Base-by-base conservation (phyloP, 2,329 filamentous ascomycete species). In the Plenodomus biglobosus region DNA sequence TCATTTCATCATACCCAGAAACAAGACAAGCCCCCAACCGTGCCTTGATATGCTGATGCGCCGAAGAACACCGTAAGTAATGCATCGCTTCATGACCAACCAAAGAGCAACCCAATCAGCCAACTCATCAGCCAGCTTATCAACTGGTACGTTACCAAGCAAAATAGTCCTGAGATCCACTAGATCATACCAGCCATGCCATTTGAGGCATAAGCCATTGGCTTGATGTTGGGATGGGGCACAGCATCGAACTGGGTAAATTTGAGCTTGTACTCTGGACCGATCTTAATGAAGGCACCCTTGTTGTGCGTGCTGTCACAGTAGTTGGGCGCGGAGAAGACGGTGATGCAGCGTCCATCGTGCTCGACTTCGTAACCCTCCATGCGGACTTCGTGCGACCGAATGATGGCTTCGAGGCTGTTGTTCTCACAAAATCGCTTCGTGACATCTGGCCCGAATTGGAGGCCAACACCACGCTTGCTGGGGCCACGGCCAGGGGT, bases 311-410 rank as follows among this genome's bases (percentile, higher is more conserved):
- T 97, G 63, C 90, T 90, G 71, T 99, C 94, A 75, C 94, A 99
- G 73, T 99, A 99, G 73, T 86, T 95, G 34, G 94, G 94, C 20
- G 94, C 94, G 35, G 92, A 97, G 79, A 99, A 99, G 61, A 99
- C 94, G 85, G 94, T 99, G 63, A 99, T 96, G 72, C 94, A 99
- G 62, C 85, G 86, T 56, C 92, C 94, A 63, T 94, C 88, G 71
- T 99, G 94, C 78, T 99, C 92, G 59, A 96, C 88, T 72, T 99
- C 92, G 68, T 97, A 99, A n/a, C 94, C 94, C 52, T 94, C 92
- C 94, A 99, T 99, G 63, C 94, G 85, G 21, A 99, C 94, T 73
- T 99, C 94, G 76, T 99, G 94, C 67, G 91, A 96, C 62, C 94
- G 87, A 64, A 99, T 99, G 57, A 99, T 87, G 38, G 94, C 94